phyloP scores from a whole-genome alignment of 2,329 filamentous ascomycete genomes.

The Proliferodiscus dingleyae region DNA sequence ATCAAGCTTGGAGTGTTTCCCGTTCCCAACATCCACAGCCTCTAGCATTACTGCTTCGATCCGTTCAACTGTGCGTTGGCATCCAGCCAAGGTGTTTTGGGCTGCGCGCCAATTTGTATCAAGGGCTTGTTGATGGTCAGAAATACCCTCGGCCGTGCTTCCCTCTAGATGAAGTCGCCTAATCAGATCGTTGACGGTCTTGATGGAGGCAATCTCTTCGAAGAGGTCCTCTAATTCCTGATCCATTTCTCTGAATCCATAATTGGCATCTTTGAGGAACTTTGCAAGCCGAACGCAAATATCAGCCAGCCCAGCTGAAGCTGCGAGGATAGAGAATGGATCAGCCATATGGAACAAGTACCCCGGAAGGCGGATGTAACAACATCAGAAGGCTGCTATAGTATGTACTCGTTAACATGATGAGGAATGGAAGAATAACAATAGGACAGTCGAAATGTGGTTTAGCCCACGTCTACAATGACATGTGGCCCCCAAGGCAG shows the following conservation, averaged over 20 bases:
- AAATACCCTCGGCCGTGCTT: background rate
- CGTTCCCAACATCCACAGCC: conserved; percentile 3
- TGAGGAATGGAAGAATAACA: background rate
- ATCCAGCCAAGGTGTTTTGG: background rate
- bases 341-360: conserved; percentile 7
- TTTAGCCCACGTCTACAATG: too few species aligned
- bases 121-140: conserved; percentile 1
- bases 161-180: background rate
- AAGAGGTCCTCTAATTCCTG: conserved; percentile 6
- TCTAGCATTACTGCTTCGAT: conserved; percentile 9
- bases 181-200: conserved; percentile 7
- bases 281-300: conserved; percentile 5
- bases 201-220: conserved; percentile 7
- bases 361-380: background rate
- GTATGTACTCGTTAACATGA: background rate
- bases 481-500: too few species aligned
- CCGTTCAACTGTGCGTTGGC: conserved; percentile 2
- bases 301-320: conserved; percentile 5
- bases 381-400: background rate
- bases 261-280: conserved; percentile 8
- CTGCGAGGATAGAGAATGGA: conserved; percentile 9
- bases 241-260: conserved; percentile 7
- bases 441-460: background rate
- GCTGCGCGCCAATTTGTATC: conserved; percentile 8
- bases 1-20: conserved; percentile 6